Evolutionary conservation across 2,329 filamentous ascomycete species (phyloP), one percentile per base, ranked within the genome.

Genomic region (Cryphonectria carpinicola): DNA sequence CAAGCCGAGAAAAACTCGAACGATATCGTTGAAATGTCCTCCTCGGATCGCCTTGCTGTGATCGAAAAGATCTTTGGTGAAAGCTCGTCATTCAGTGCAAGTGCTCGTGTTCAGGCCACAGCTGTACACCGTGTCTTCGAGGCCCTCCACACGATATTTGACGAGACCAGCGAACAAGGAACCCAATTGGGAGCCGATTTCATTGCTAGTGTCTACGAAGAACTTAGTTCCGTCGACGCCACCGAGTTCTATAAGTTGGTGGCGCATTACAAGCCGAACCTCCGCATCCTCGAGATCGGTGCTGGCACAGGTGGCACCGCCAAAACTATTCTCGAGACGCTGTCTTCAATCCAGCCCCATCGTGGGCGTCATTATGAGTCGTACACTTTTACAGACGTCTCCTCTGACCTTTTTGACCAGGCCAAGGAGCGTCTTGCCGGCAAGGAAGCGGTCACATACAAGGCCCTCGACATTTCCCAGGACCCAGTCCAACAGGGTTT

Each of bases 301-400:
- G 82, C 79, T 4, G 83, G 84, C 0, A 84, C 81, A 0, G 84
- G 82, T 0, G 79, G 79, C 2, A 77, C 81, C 0, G 85, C 84
- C 0, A 74, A 76, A 3, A 65, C 68, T 1, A 73, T 85, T 5
- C 72, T 85, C 3, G 52, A 54, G 7, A 54, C 52, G 13, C n/a
- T 54, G 11, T 54, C 52, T 7, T 25, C 52, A 10, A 25, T 54
- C 11, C 52, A 54, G 52, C 52, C 52, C 4, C 52, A 54, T 28
- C 61, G 72, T 4, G 74, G 73, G 3, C 49, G 52, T 3, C 41
- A 46, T 1, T 22, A 32, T 4, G 68, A 41, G 4, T 52, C 11
- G n/a, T 70, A 66, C 6, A 28, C n/a, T 28, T 70, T 62, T 32
- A 70, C 68, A 7, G 68, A 70, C 19, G 7, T 63, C 19, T 63